phyloP scores from a whole-genome alignment of 768 basidiomycete genomes.

The Hericium rajendrae region DNA sequence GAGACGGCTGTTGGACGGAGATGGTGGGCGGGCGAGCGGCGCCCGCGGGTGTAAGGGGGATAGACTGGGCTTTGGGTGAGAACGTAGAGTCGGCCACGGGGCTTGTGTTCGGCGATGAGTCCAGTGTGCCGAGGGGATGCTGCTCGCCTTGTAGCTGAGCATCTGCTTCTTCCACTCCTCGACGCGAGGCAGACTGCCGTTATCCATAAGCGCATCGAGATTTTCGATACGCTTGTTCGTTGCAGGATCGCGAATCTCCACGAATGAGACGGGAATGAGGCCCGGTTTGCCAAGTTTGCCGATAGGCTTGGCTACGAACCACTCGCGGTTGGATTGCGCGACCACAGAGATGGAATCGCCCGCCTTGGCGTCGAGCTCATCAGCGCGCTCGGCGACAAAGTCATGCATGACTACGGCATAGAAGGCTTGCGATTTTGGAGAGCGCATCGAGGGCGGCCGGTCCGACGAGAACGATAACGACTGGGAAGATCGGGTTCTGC shows the following conservation, averaged over 20 bases:
- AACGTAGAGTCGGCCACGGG: constrained; percentile 14
- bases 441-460: constrained; percentile 24
- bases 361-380: constrained; percentile 90
- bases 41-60: constrained; percentile 3
- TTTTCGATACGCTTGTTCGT: constrained; percentile 76
- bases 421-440: constrained; percentile 49
- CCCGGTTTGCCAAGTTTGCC: constrained; percentile 91
- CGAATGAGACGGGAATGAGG: constrained; percentile 93
- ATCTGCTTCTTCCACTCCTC: constrained; percentile 98
- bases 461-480: constrained; percentile 13
- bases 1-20: constrained; percentile 15
- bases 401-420: constrained; percentile 96
- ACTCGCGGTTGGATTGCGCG: constrained; percentile 98
- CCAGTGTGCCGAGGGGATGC: constrained; percentile 89
- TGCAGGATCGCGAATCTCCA: constrained; percentile 88
- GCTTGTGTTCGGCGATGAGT: constrained; percentile 38
- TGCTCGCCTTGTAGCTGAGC: constrained; percentile 91
- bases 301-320: constrained; percentile 99
- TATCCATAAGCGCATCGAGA: constrained; percentile 69
- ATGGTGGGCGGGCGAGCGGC: constrained; percentile 5
- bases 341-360: constrained; percentile 96
- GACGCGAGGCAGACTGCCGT: constrained; percentile 86
- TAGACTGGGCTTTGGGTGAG: neutral
- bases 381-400: constrained; percentile 89
- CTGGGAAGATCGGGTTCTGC: constrained; percentile 5